These are phyloP conservation scores for Pichia terricola DNA, from an alignment of 1,139 yeast species.

Conservation along the genomic window DNA sequence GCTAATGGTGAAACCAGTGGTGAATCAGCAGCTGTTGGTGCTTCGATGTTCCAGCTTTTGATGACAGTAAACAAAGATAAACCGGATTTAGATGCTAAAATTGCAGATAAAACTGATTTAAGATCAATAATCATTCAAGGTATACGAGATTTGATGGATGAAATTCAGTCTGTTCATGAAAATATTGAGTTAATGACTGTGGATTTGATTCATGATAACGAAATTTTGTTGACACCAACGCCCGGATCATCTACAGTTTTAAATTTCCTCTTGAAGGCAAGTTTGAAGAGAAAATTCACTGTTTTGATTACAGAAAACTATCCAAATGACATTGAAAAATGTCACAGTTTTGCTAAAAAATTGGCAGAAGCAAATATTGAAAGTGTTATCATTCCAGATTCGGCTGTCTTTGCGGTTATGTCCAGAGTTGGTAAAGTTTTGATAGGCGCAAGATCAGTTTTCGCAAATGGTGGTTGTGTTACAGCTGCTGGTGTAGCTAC, in stretches of 20 bases:
- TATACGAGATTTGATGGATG: conserved; percentile 86
- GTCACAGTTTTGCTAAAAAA: conserved; percentile 72
- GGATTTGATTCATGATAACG: conserved; percentile 92
- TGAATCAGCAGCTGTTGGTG: conserved; percentile 40
- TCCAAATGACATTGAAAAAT: conserved; percentile 71
- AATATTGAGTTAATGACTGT: conserved; percentile 84
- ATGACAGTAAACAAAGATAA: conserved; percentile 35
- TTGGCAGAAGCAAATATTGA: conserved; percentile 83
- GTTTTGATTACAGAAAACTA: conserved; percentile 88
- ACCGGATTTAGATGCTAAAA: conserved; percentile 8
- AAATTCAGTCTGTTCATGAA: conserved; percentile 80
- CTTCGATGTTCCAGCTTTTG: conserved; percentile 82
- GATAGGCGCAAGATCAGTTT: conserved; percentile 83
- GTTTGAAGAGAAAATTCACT: conserved; percentile 82
- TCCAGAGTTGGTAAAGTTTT: conserved; percentile 94
- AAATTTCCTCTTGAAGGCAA: conserved; percentile 77
- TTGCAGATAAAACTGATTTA: conserved; percentile 37
- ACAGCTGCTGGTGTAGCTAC: conserved; percentile 86
- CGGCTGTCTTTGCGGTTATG: conserved; percentile 92
- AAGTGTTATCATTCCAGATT: conserved; percentile 85
- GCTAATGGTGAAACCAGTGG: conserved; percentile 25
- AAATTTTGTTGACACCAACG: conserved; percentile 83
- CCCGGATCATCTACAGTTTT: conserved; percentile 87
- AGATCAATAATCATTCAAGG: conserved; percentile 90
- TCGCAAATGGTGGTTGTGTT: conserved; percentile 90